Evolutionary conservation across 2,329 filamentous ascomycete genomes (phyloP), one percentile per base, ranked within the genome.

Genomic region (Xylariaceae sp.): DNA sequence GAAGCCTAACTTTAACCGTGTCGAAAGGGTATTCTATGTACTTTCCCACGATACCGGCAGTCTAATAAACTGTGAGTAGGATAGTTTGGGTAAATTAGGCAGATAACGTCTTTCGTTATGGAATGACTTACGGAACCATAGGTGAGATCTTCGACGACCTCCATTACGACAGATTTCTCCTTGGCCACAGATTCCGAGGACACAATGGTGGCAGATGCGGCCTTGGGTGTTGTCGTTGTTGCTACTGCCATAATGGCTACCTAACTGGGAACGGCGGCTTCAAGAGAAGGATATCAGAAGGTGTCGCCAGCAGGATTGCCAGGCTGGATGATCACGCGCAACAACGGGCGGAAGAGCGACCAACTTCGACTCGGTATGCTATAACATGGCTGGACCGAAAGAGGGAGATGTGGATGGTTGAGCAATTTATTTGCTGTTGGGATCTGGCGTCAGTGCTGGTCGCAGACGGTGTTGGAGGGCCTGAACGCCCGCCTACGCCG

Each of bases 11-110:
- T 74, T 99, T 99, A 71, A 99, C 86, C 0, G 94, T 99, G 73
- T 99, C 94, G 73, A 99, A 99, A 21, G 94, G 94, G 70, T 96
- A 99, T 71, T 99, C 94, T 68, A 99, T 92, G 70, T 92, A 89
- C 76, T 97, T 99, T 58, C 92, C 92, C 34, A 89, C 85, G 55
- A 95, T 83, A 56, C 94, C 94, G 51, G 92, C 92, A 55, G 82
- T 71, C 88, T 91, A 60, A 8, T 8, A 1, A 7, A 5, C 19
- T 42, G 39, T 58, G 26, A 55, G 55, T 16, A 32, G 39, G 19
- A 32, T 36, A 30, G 47, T 34, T 7, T 29, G 29, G 15, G 13
- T 36, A 15, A 42, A 12, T n/a, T n/a, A 44, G 16, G 37, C 5
- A n/a, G 47, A 37, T 29, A 19, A 21, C 21, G 13, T 43, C 32